Evolutionary conservation across 192 early-diverging fungal genomes (phyloP).

Genomic region (Coemansia sp.): DNA sequence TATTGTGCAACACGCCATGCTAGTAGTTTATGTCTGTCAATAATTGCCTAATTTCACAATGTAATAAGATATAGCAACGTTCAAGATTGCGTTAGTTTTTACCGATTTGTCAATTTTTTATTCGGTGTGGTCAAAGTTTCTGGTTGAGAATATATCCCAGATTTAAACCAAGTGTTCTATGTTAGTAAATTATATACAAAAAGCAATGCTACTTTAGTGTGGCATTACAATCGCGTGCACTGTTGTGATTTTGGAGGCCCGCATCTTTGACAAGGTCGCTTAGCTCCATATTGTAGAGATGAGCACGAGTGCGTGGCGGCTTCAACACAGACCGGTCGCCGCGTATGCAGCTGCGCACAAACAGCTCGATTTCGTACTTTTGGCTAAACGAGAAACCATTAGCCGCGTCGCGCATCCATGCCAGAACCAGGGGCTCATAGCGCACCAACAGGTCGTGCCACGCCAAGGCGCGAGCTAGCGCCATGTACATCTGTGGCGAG

Average conservation of each 20-base stretch:
- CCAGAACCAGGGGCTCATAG: conserved; percentile 21
- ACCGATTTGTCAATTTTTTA: too few species aligned
- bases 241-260: not conserved
- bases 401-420: conserved; percentile 19
- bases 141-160: too few species aligned
- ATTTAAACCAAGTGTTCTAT: not conserved
- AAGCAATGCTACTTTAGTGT: not conserved
- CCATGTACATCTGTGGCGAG: conserved; percentile 43
- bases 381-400: conserved; percentile 40
- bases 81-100: too few species aligned
- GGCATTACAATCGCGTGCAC: not conserved
- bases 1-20: too few species aligned
- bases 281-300: not conserved
- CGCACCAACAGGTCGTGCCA: conserved; percentile 20
- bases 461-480: conserved; percentile 40
- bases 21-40: too few species aligned
- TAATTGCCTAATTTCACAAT: too few species aligned
- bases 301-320: not conserved
- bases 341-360: conserved; percentile 22
- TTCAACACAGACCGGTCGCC: not conserved
- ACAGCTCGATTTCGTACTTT: conserved; percentile 16
- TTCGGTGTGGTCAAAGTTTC: too few species aligned
- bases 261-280: not conserved
- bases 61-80: too few species aligned
- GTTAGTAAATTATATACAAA: not conserved